Evolutionary conservation across 2,329 filamentous ascomycete genomes (phyloP), one percentile per base, ranked within the genome.

Genomic region (Penicillium hesseltinei): DNA sequence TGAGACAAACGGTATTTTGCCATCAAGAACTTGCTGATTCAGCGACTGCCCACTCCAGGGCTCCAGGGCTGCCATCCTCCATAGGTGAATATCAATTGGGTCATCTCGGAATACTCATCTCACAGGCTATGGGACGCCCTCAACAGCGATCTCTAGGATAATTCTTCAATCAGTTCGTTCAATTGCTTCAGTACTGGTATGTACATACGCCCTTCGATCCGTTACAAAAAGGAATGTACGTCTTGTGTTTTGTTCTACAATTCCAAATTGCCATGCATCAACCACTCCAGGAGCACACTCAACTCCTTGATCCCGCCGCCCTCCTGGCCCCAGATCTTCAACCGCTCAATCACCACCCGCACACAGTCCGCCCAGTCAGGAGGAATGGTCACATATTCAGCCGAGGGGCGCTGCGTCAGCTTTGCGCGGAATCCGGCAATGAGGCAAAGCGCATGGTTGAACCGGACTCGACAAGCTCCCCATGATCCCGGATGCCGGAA

Each of bases 401-500:
- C 60, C 19, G 64, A 60, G 11, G 57, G 53, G 9, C 61, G 35
- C 31, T 61, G 59, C 40, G 53, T 54, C 10, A 60, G 21, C 50
- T 67, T 67, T 17, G 62, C 63, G 5, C 64, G 58, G 13, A 64
- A 66, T 47, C 56, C 65, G 23, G 65, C 65, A 51, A 67, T 60
- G 17, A 67, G 52, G 43, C 65, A 67, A 23, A 66, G 48, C 31
- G 65, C 64, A 50, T 67, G 65, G 44, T 67, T 67, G 27, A 67
- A 67, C n/a, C 65, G 62, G 15, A 67, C 65, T 19, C 65, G 62
- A 54, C 65, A 67, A 11, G 64, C 65, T 35, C 65, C 65, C 65
- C 65, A 67, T 19, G 64, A 66, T 19, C 65, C 65, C 17, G 65
- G 65, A 51, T 67, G 65, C 39, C 65, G 60, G 54, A 67, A 67